phyloP scores from a whole-genome alignment of 1,139 yeast species.

The Hanseniaspora uvarum region DNA sequence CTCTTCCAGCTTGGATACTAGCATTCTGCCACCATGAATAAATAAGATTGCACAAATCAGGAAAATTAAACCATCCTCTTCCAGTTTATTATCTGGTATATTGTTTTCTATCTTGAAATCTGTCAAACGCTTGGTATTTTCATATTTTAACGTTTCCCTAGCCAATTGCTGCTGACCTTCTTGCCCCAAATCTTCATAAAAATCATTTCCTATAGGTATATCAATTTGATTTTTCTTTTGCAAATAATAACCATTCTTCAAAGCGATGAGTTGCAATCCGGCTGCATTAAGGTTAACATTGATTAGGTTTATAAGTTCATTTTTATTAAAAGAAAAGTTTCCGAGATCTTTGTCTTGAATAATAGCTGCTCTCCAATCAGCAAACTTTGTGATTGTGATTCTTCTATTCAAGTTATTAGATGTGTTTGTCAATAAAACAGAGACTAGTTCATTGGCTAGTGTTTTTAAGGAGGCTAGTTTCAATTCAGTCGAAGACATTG shows the following conservation, averaged over 20 bases:
- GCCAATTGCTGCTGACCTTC: not conserved
- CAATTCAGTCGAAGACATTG: not conserved
- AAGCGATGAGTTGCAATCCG: not conserved
- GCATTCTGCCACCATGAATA: constrained; percentile 12
- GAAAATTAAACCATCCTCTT: constrained; percentile 11
- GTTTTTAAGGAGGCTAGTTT: not conserved
- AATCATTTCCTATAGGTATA: not conserved
- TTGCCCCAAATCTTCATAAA: not conserved
- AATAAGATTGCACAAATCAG: not conserved
- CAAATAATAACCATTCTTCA: not conserved
- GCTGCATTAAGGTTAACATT: not conserved
- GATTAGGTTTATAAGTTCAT: not conserved
- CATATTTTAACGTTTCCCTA: not conserved
- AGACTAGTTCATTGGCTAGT: not conserved
- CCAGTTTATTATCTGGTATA: constrained; percentile 6
- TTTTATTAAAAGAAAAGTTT: not conserved
- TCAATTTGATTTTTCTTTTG: not conserved
- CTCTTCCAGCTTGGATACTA: not conserved
- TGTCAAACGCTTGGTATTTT: not conserved
- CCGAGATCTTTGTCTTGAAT: not conserved
- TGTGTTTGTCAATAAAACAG: constrained; percentile 2
- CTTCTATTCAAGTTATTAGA: constrained; percentile 5
- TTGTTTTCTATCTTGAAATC: constrained; percentile 8
- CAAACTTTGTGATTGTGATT: constrained; percentile 4
- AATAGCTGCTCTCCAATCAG: constrained; percentile 8